Conservation (phyloP, 148 eudicot species). For the Spergularia marina region DNA sequence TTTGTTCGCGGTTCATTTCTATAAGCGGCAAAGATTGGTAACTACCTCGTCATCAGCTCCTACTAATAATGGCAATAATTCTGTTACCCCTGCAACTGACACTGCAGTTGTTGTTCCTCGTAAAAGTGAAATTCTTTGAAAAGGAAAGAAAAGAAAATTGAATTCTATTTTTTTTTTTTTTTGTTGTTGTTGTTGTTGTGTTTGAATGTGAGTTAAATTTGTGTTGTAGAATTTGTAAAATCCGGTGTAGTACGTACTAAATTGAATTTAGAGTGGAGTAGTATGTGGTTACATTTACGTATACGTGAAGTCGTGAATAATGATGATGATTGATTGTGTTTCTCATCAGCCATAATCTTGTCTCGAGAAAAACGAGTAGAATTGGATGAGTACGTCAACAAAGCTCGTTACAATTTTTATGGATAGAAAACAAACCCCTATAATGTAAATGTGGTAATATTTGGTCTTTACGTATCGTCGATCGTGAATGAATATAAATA, state of each 20-base stretch:
- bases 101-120: neutral
- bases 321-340: too few species aligned
- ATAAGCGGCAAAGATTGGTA: neutral
- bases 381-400: too few species aligned
- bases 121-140: conserved; percentile 4
- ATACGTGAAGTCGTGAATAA: too few species aligned
- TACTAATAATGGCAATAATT: neutral
- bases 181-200: too few species aligned
- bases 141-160: neutral
- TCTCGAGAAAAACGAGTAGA: too few species aligned
- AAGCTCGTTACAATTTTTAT: too few species aligned
- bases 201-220: neutral
- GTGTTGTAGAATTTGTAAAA: neutral
- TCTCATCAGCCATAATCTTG: too few species aligned
- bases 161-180: neutral
- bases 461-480: too few species aligned
- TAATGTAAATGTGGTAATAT: too few species aligned
- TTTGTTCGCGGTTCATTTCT: conserved; percentile 24
- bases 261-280: neutral
- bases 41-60: neutral
- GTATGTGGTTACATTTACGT: too few species aligned
- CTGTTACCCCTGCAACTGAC: neutral
- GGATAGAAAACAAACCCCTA: too few species aligned
- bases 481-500: too few species aligned
- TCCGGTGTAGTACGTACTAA: neutral